These are phyloP conservation scores for Trichophyton rubrum DNA, from an alignment of 2,329 filamentous ascomycete species.

Conservation along the genomic window DNA sequence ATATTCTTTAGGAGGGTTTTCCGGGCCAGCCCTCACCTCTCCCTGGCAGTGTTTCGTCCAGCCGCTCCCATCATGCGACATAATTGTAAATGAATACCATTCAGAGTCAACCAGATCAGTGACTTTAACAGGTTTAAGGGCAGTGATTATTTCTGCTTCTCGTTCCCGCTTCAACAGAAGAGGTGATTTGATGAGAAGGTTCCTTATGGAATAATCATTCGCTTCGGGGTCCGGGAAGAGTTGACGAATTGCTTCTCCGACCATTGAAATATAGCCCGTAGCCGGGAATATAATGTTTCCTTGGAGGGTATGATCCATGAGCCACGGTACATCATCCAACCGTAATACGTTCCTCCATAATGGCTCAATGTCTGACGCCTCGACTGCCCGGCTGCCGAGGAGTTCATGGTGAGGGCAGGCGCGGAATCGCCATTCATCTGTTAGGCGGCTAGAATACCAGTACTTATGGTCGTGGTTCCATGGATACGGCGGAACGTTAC, in stretches of 20 bases:
- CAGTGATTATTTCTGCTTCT: constrained; percentile 15
- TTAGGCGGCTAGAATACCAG: constrained; percentile 18
- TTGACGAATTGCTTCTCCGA: constrained; percentile 27
- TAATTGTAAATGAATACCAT: constrained; percentile 13
- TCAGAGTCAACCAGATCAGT: not conserved
- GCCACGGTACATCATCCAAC: constrained; percentile 26
- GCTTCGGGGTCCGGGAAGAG: not conserved
- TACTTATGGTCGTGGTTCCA: constrained; percentile 5
- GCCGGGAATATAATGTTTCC: constrained; percentile 31
- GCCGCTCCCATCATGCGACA: constrained; percentile 12
- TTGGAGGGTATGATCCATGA: constrained; percentile 32
- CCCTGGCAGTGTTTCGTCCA: constrained; percentile 20
- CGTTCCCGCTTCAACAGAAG: constrained; percentile 17
- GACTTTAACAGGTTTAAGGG: constrained; percentile 9
- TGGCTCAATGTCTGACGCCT: constrained; percentile 20
- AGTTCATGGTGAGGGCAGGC: constrained; percentile 15
- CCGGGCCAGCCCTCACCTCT: constrained; percentile 3
- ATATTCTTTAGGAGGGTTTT: not conserved
- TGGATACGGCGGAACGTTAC: constrained; percentile 20
- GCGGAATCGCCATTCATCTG: constrained; percentile 15
- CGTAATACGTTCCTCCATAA: constrained; percentile 32
- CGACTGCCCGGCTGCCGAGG: constrained; percentile 18
- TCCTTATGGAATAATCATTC: constrained; percentile 8
- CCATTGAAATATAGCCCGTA: constrained; percentile 34
- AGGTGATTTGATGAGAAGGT: constrained; percentile 14